These are phyloP conservation scores for Fomitopsis pinicola DNA, from an alignment of 1,284 basidiomycete genomes.

Conservation along the genomic window DNA sequence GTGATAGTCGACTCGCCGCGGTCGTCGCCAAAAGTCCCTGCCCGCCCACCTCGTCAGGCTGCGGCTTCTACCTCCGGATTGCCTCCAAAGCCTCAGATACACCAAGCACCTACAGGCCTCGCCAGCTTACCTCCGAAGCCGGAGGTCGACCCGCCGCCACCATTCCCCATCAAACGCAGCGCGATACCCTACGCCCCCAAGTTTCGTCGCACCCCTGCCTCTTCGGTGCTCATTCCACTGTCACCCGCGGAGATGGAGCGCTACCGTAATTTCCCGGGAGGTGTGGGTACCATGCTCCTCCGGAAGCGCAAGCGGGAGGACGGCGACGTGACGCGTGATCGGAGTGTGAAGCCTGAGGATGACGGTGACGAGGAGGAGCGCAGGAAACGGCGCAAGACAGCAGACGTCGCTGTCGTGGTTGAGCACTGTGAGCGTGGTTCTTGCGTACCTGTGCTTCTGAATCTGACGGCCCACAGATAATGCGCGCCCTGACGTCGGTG, in stretches of 20 bases:
- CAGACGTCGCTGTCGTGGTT: slow-evolving; percentile 66
- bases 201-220: slow-evolving; percentile 55
- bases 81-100: not conserved
- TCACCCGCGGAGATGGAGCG: slow-evolving; percentile 56
- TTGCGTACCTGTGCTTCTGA: not conserved
- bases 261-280: slow-evolving; percentile 54
- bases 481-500: slow-evolving; percentile 85
- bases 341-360: not conserved
- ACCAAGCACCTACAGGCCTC: not conserved
- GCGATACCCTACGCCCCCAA: slow-evolving; percentile 60
- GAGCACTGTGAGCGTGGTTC: slow-evolving; percentile 59
- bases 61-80: not conserved
- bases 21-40: not conserved
- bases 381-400: slow-evolving; percentile 49
- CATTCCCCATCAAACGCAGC: slow-evolving; percentile 16
- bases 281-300: slow-evolving; percentile 49
- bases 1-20: not conserved
- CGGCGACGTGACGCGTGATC: slow-evolving; percentile 12
- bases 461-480: slow-evolving; percentile 62
- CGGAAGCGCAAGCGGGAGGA: slow-evolving; percentile 55
- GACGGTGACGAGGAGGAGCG: slow-evolving; percentile 36
- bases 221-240: slow-evolving; percentile 61
- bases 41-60: not conserved
- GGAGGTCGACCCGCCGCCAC: slow-evolving; percentile 15
- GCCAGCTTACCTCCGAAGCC: slow-evolving; percentile 7